Evolutionary conservation across 1,284 basidiomycete species (phyloP).

Genomic region (Hemileia vastatrix): DNA sequence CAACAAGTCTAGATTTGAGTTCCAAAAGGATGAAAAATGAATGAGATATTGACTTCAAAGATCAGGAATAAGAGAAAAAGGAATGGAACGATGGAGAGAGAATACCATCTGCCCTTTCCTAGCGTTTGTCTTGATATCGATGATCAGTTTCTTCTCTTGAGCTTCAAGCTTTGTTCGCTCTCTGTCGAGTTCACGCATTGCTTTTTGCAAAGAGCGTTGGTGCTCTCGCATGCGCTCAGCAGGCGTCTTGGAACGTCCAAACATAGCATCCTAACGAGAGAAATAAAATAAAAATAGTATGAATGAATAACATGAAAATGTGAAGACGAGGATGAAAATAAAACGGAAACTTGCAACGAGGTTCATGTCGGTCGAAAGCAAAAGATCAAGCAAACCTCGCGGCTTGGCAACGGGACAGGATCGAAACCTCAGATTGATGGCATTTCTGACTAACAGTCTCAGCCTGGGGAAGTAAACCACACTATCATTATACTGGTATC

Average conservation of each 20-base stretch:
- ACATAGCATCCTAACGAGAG: conserved; percentile 69
- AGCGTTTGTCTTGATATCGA: conserved; percentile 93
- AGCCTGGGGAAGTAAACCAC: no score
- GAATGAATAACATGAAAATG: neutral
- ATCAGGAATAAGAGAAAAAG: conserved; percentile 13
- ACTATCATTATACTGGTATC: no score
- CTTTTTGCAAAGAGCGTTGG: conserved; percentile 87
- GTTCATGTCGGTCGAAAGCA: no score
- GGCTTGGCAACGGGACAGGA: no score
- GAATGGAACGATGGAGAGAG: conserved; percentile 34
- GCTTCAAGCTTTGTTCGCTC: conserved; percentile 88
- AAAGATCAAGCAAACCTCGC: no score
- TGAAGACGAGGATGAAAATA: no score
- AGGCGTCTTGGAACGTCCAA: conserved; percentile 85
- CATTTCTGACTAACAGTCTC: no score
- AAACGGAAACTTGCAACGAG: no score
- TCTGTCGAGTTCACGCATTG: conserved; percentile 91
- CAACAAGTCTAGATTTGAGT: conserved; percentile 65
- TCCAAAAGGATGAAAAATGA: neutral
- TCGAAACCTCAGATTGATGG: no score
- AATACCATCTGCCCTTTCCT: conserved; percentile 92
- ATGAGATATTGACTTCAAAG: conserved; percentile 5
- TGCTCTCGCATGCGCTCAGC: conserved; percentile 93
- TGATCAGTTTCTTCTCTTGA: conserved; percentile 53
- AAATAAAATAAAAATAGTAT: neutral